Evolutionary conservation across 768 basidiomycete genomes (phyloP).

Genomic region (Serendipita indica): DNA sequence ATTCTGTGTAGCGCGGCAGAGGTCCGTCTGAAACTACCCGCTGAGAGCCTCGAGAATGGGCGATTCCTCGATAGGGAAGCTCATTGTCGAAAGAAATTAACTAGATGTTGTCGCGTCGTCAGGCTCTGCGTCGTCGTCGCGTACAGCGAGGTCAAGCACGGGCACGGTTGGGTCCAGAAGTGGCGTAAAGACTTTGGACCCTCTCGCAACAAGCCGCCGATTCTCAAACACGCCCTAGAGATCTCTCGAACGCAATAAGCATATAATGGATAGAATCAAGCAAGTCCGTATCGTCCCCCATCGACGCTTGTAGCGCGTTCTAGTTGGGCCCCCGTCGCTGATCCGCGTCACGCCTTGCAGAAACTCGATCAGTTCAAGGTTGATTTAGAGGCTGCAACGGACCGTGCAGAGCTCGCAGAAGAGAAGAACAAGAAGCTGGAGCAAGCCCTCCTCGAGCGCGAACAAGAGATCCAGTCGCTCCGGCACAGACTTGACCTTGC

Average conservation of each 20-base stretch:
- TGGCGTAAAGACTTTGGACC: constrained; percentile 1
- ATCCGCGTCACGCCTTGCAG: too few relatives aligned
- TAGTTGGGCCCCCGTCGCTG: too few relatives aligned
- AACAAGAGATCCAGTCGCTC: constrained; percentile 76
- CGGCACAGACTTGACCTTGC: constrained; percentile 49
- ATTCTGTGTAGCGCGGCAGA: constrained; percentile 18
- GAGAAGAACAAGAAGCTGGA: constrained; percentile 63
- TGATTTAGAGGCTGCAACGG: constrained; percentile 70
- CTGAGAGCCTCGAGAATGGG: constrained; percentile 91
- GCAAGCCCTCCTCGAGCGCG: constrained; percentile 59
- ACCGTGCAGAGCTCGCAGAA: constrained; percentile 81
- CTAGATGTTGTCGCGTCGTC: constrained; percentile 60
- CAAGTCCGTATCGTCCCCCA: constrained; percentile 22
- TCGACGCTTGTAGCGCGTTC: neutral
- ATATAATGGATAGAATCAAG: constrained; percentile 31
- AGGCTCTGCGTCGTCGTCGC: constrained; percentile 72
- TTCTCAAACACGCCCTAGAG: neutral
- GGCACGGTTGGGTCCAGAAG: neutral
- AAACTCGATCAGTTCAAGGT: constrained; percentile 51
- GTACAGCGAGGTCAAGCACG: constrained; percentile 37
- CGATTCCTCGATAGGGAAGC: constrained; percentile 41
- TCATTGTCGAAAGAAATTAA: constrained; percentile 21
- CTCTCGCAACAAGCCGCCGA: neutral
- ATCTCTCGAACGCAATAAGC: neutral
- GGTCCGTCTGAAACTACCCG: constrained; percentile 36